A percentile compares a stretch with the other conserved stretches of the same genome.
Evolutionary conservation across 306 rosid species (phyloP).

Genomic region (Medicago truncatula): DNA sequence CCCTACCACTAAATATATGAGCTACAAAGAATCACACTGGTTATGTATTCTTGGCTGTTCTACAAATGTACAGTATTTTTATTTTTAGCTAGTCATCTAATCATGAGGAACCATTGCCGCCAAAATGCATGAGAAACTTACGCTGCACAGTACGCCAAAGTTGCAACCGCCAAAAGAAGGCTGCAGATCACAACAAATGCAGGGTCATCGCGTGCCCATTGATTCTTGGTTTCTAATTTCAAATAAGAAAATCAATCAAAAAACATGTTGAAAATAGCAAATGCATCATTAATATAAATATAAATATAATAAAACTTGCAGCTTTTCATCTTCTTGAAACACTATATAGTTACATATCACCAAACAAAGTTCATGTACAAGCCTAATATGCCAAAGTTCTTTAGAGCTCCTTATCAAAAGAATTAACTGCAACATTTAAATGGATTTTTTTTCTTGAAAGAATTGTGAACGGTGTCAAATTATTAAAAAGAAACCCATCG

Average conservation of each 20-base stretch:
- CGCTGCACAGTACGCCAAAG: constrained; percentile 97
- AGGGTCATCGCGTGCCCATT: constrained; percentile 99
- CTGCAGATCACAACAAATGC: constrained; percentile 99
- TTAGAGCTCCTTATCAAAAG: constrained; percentile 10
- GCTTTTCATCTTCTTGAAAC: background rate
- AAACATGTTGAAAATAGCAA: constrained; percentile 30
- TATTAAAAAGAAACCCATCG: constrained; percentile 10
- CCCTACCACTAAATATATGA: constrained; percentile 27
- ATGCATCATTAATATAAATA: constrained; percentile 13
- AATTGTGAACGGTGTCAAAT: constrained; percentile 32
- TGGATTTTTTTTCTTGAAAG: constrained; percentile 34
- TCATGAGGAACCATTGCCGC: constrained; percentile 37
- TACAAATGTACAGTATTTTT: constrained; percentile 27
- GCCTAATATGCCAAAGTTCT: constrained; percentile 13
- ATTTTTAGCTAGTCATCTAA: constrained; percentile 28
- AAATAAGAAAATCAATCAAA: constrained; percentile 39
- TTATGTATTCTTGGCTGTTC: constrained; percentile 28
- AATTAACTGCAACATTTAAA: background rate
- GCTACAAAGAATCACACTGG: constrained; percentile 25
- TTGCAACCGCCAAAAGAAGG: constrained; percentile 86
- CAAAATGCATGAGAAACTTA: constrained; percentile 63
- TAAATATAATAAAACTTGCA: background rate
- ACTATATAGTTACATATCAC: constrained; percentile 8
- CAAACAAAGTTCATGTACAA: constrained; percentile 29
- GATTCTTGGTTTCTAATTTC: constrained; percentile 97